Evolutionary conservation across 192 early-diverging fungal species (phyloP).

Genomic region (Gryganskiella cystojenkinii): DNA sequence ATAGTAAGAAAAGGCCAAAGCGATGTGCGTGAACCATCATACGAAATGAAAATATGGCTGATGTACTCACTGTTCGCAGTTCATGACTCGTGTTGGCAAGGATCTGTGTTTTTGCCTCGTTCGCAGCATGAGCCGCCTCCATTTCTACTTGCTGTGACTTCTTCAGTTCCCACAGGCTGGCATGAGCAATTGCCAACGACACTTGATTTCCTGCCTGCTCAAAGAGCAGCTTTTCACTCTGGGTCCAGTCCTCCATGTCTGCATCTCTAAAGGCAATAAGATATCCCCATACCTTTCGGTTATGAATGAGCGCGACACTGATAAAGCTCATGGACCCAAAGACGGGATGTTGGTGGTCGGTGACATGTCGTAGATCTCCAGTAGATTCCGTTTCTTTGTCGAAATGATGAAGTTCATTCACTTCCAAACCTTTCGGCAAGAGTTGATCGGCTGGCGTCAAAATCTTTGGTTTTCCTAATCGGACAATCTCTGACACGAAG

Average conservation of each 20-base stretch:
- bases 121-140: slow-evolving; percentile 53
- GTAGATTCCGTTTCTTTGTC: slow-evolving; percentile 19
- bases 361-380: slow-evolving; percentile 23
- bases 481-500: slow-evolving; percentile 33
- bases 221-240: slow-evolving; percentile 54
- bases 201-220: slow-evolving; percentile 56
- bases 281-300: slow-evolving; percentile 52
- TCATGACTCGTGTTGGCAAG: slow-evolving; percentile 55
- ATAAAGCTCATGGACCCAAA: slow-evolving; percentile 40
- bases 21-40: neutral
- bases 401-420: neutral
- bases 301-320: slow-evolving; percentile 36
- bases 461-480: slow-evolving; percentile 32
- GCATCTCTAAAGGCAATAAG: slow-evolving; percentile 32
- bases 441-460: slow-evolving; percentile 28
- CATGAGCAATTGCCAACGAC: slow-evolving; percentile 54
- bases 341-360: slow-evolving; percentile 28
- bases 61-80: slow-evolving; percentile 34
- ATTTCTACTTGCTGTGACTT: slow-evolving; percentile 53
- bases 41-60: neutral
- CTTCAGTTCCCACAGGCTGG: slow-evolving; percentile 50
- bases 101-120: slow-evolving; percentile 55
- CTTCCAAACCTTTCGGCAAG: slow-evolving; percentile 31
- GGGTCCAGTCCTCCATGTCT: slow-evolving; percentile 31
- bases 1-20: no score